Conservation (phyloP, 495 filamentous ascomycete species). For the Aspergillus panamensis region DNA sequence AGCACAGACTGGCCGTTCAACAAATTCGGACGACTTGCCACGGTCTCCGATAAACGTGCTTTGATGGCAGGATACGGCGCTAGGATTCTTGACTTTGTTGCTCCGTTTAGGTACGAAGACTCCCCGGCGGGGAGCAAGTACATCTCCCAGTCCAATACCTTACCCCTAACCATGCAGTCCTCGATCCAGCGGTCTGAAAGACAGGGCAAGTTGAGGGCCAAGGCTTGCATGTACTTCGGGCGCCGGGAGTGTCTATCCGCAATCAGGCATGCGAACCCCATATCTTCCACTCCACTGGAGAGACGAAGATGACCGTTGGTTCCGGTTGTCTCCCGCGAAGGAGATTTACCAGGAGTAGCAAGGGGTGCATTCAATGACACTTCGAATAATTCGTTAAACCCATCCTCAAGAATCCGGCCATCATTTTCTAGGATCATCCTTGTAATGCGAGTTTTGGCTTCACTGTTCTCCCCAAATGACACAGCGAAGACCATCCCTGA, state of each 20-base stretch:
- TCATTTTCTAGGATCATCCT: conserved; percentile 58
- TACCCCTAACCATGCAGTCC: conserved; percentile 59
- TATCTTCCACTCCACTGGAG: conserved; percentile 44
- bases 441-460: conserved; percentile 48
- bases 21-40: conserved; percentile 56
- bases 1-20: conserved; percentile 67
- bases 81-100: conserved; percentile 70
- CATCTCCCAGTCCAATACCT: conserved; percentile 66
- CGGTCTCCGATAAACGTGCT: conserved; percentile 52
- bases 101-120: conserved; percentile 70
- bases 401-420: conserved; percentile 65
- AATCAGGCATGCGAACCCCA: conserved; percentile 81
- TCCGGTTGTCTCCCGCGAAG: conserved; percentile 7
- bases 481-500: conserved; percentile 77
- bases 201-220: conserved; percentile 85
- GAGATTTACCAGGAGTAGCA: conserved; percentile 29
- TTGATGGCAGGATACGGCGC: conserved; percentile 53
- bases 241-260: conserved; percentile 84
- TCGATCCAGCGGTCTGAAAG: conserved; percentile 76
- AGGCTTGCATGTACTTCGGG: conserved; percentile 91
- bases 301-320: conserved; percentile 40
- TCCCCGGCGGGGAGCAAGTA: conserved; percentile 88
- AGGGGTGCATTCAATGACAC: conserved; percentile 37
- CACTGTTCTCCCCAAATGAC: conserved; percentile 59
- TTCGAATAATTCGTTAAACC: conserved; percentile 84